These are phyloP conservation scores for Ailanthus altissimus DNA, from an alignment of 345 rosid species.

Conservation along the genomic window DNA sequence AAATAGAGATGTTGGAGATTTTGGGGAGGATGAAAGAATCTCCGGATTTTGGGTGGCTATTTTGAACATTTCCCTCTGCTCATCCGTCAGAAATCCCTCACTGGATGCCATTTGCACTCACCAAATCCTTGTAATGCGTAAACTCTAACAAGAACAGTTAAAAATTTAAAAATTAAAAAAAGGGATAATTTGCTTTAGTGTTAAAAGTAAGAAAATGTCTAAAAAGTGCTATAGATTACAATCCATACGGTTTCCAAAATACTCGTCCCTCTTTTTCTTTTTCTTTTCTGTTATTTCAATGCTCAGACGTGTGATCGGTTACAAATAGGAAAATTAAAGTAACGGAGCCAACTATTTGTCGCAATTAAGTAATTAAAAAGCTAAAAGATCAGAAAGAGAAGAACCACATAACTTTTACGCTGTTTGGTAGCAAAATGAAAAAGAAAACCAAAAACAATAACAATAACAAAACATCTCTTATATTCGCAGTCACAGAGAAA, in stretches of 20 bases:
- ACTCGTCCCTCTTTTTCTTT: background rate
- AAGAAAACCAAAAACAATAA: background rate
- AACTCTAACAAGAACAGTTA: background rate
- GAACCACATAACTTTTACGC: background rate
- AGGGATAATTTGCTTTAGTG: background rate
- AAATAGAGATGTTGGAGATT: constrained; percentile 61
- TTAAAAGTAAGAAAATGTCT: background rate
- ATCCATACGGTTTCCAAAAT: background rate
- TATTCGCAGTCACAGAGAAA: background rate
- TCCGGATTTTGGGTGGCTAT: constrained; percentile 64
- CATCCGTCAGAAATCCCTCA: constrained; percentile 77
- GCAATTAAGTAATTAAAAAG: background rate
- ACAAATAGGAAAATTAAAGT: background rate
- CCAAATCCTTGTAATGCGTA: constrained; percentile 19
- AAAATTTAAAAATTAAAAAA: background rate
- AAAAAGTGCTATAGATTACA: background rate
- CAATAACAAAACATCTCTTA: background rate
- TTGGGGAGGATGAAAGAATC: constrained; percentile 70
- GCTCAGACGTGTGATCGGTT: background rate
- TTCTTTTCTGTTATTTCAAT: background rate
- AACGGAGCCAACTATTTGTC: background rate
- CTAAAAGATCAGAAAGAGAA: background rate
- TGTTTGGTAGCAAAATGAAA: background rate
- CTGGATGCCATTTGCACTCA: constrained; percentile 64
- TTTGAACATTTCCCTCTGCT: constrained; percentile 81